Conservation (phyloP, 768 basidiomycete genomes). For the Tylopilus intermedius region DNA sequence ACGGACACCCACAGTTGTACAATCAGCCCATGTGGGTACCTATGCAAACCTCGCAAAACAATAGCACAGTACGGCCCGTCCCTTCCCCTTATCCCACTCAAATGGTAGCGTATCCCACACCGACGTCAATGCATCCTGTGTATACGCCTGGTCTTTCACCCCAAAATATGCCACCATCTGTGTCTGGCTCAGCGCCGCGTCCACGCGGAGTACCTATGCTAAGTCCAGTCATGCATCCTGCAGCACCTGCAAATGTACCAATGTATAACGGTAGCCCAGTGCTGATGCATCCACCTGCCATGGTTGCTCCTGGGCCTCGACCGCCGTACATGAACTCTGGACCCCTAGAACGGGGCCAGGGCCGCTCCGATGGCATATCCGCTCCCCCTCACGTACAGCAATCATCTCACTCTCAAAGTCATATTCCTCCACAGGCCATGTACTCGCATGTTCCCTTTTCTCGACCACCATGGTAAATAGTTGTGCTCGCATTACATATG, state of each 20-base stretch:
- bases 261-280: constrained; percentile 71
- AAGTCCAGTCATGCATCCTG: constrained; percentile 68
- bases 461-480: constrained; percentile 29
- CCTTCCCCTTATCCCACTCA: constrained; percentile 61
- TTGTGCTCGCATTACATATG: constrained; percentile 16
- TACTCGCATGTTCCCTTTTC: constrained; percentile 27
- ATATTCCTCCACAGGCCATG: constrained; percentile 26
- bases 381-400: constrained; percentile 37
- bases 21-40: constrained; percentile 65
- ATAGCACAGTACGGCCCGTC: constrained; percentile 49
- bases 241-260: constrained; percentile 36
- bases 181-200: constrained; percentile 33
- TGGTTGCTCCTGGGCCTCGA: constrained; percentile 31
- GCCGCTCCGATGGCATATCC: constrained; percentile 44
- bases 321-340: constrained; percentile 44
- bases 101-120: constrained; percentile 61
- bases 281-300: constrained; percentile 51
- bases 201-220: constrained; percentile 56
- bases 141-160: constrained; percentile 41
- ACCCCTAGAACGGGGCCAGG: constrained; percentile 45
- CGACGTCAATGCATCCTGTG: constrained; percentile 42
- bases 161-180: constrained; percentile 33
- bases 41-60: constrained; percentile 41
- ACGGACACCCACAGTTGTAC: constrained; percentile 58
- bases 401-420: constrained; percentile 26